A percentile compares a stretch with the other conserved stretches of the same genome.
Evolutionary conservation across 2,329 filamentous ascomycete genomes (phyloP).

Genomic region (Neofusicoccum ribis): DNA sequence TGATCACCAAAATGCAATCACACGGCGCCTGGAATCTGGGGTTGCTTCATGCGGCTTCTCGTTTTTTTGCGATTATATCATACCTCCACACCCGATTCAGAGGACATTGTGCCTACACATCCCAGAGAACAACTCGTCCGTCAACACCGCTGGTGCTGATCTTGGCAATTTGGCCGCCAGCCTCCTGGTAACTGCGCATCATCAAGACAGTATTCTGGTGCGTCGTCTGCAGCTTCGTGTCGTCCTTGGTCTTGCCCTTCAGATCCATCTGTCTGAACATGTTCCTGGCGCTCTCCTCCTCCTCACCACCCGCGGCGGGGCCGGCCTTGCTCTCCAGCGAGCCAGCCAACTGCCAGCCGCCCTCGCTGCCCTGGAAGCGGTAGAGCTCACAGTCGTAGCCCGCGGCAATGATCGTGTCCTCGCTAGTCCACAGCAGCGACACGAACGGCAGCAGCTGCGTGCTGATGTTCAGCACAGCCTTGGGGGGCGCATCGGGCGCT

Average conservation of each 20-base stretch:
- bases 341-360: slow-evolving; percentile 81
- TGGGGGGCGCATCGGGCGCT: slow-evolving; percentile 84
- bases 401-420: slow-evolving; percentile 91
- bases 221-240: slow-evolving; percentile 90
- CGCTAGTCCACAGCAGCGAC: slow-evolving; percentile 87
- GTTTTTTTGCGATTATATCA: neutral
- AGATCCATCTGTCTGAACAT: slow-evolving; percentile 99
- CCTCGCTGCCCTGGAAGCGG: slow-evolving; percentile 75
- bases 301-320: slow-evolving; percentile 50
- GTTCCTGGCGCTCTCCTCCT: slow-evolving; percentile 89
- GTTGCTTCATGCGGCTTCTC: neutral
- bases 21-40: neutral
- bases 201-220: slow-evolving; percentile 96
- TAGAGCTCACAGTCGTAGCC: slow-evolving; percentile 89
- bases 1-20: neutral
- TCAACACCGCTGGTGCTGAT: slow-evolving; percentile 68
- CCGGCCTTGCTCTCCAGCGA: slow-evolving; percentile 71
- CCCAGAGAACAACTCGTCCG: slow-evolving; percentile 51
- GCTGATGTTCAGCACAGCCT: slow-evolving; percentile 84
- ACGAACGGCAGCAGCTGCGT: slow-evolving; percentile 91
- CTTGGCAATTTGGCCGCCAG: slow-evolving; percentile 66
- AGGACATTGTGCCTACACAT: slow-evolving; percentile 32
- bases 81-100: neutral
- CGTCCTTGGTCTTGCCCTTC: slow-evolving; percentile 95
- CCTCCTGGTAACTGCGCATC: slow-evolving; percentile 72